These are phyloP conservation scores for Monocercomonoides exilis DNA, from an alignment of 78 protist genomes.

Conservation along the genomic window DNA sequence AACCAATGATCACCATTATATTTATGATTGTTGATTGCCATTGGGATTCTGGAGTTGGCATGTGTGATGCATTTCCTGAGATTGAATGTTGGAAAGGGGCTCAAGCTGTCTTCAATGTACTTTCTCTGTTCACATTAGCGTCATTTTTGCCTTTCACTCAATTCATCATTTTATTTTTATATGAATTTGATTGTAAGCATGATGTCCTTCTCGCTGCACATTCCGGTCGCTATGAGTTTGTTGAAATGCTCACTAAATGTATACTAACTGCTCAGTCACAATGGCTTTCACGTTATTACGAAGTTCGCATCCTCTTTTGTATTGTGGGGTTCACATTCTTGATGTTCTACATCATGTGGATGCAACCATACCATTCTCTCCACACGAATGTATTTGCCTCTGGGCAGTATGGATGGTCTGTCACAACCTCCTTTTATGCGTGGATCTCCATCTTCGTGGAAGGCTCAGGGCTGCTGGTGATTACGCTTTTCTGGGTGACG, in stretches of 20 bases:
- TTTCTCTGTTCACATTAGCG: neutral
- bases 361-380: neutral
- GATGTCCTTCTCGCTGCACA: neutral
- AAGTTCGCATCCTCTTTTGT: neutral
- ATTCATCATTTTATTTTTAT: neutral
- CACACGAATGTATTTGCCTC: neutral
- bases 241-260: neutral
- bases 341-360: conserved; percentile 5
- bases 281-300: neutral
- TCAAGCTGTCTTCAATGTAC: neutral
- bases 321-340: neutral
- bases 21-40: neutral
- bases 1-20: neutral
- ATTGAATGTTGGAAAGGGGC: neutral
- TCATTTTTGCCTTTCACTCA: neutral
- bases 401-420: neutral
- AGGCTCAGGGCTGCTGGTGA: neutral
- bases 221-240: neutral
- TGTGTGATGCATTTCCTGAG: neutral
- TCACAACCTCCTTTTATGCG: neutral
- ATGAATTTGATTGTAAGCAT: neutral
- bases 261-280: neutral
- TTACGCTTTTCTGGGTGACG: neutral
- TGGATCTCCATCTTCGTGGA: neutral
- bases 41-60: neutral